Conservation (phyloP, 768 basidiomycete species). For the Leccinellum luteum region DNA sequence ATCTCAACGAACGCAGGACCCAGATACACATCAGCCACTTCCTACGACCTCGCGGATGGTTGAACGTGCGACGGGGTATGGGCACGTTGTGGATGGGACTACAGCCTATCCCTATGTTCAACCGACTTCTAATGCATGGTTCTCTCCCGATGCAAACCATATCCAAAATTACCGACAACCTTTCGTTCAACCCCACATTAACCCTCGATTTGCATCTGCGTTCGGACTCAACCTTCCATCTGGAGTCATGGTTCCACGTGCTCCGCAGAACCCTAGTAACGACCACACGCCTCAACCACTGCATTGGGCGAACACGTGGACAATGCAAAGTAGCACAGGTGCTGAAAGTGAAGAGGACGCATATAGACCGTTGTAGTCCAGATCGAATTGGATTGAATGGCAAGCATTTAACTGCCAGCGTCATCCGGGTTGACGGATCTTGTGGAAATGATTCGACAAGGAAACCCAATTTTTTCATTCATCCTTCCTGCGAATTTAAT, state of each 20-base stretch:
- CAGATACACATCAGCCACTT: constrained; percentile 29
- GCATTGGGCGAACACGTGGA: constrained; percentile 42
- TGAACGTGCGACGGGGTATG: constrained; percentile 42
- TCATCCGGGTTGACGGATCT: constrained; percentile 1
- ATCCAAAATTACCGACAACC: constrained; percentile 20
- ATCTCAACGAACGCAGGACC: constrained; percentile 31
- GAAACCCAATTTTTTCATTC: not conserved
- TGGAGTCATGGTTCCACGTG: constrained; percentile 21
- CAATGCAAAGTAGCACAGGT: constrained; percentile 27
- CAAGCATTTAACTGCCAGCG: constrained; percentile 5
- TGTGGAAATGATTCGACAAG: not conserved
- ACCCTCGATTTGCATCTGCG: constrained; percentile 70
- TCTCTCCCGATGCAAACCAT: constrained; percentile 8
- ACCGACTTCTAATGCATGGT: constrained; percentile 17
- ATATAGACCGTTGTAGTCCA: constrained; percentile 28
- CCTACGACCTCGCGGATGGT: constrained; percentile 49
- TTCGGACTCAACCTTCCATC: constrained; percentile 50
- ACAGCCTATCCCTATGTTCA: constrained; percentile 14
- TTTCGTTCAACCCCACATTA: constrained; percentile 78
- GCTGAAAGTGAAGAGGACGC: constrained; percentile 25
- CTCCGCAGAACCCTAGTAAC: constrained; percentile 12
- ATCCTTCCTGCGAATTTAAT: not conserved
- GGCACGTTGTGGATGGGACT: constrained; percentile 34
- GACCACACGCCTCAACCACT: constrained; percentile 10
- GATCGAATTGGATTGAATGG: constrained; percentile 17